Conservation (phyloP, 495 filamentous ascomycete genomes). For the Daldinia caldariorum region DNA sequence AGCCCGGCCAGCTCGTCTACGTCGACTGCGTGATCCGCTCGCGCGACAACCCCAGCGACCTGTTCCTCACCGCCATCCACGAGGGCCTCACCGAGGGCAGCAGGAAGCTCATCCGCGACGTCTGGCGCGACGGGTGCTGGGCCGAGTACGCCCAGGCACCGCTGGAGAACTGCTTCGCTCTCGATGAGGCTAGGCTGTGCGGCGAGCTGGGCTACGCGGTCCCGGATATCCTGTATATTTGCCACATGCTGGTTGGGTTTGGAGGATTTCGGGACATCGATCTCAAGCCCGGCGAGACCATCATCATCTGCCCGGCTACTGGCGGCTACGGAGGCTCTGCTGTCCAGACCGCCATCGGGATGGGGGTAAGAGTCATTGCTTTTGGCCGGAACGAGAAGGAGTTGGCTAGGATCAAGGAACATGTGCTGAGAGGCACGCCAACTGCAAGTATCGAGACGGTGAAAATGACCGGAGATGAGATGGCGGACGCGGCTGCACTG, state of each 20-base stretch:
- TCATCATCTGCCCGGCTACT: constrained; percentile 64
- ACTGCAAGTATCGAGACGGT: constrained; percentile 49
- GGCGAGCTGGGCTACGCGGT: constrained; percentile 48
- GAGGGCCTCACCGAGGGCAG: constrained; percentile 37
- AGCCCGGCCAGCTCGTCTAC: constrained; percentile 58
- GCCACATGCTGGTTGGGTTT: constrained; percentile 53
- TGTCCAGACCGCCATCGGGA: constrained; percentile 58
- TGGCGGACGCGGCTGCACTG: constrained; percentile 51
- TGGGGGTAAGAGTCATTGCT: constrained; percentile 64
- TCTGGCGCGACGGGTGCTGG: constrained; percentile 44
- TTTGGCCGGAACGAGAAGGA: constrained; percentile 57
- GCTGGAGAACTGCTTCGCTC: constrained; percentile 58
- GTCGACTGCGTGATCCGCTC: constrained; percentile 54
- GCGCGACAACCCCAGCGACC: constrained; percentile 55
- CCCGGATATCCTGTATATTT: constrained; percentile 43
- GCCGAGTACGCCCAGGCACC: constrained; percentile 61
- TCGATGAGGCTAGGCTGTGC: constrained; percentile 56
- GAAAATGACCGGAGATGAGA: constrained; percentile 53
- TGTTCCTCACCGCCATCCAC: constrained; percentile 50
- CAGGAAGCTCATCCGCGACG: constrained; percentile 28
- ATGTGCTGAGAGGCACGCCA: constrained; percentile 29
- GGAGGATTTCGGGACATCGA: constrained; percentile 62
- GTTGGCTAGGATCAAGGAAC: constrained; percentile 40
- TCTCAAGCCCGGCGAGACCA: constrained; percentile 61
- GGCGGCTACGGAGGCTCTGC: constrained; percentile 59